Conservation (phyloP, 768 basidiomycete genomes). For the Trametes sanguinea region DNA sequence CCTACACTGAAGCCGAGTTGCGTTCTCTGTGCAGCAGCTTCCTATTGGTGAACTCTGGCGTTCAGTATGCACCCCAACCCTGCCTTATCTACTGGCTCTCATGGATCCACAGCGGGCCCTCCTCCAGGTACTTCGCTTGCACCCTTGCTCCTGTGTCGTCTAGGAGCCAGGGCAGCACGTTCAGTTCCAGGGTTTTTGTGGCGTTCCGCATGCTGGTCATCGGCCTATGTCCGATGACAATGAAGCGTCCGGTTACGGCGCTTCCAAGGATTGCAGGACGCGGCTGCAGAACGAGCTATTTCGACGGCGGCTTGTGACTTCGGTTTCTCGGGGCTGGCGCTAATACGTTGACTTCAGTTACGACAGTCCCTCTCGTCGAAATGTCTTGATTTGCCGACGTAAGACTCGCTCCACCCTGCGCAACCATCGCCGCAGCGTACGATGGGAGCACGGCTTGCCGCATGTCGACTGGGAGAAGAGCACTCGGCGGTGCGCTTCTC, state of each 20-base stretch:
- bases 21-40: too few species aligned
- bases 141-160: not conserved
- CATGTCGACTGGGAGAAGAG: not conserved
- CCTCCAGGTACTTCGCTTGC: not conserved
- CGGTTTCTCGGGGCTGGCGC: too few species aligned
- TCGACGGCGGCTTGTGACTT: not conserved
- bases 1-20: too few species aligned
- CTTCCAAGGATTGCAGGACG: not conserved
- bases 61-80: not conserved
- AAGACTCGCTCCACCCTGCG: not conserved
- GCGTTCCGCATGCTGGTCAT: constrained; percentile 9
- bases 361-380: too few species aligned
- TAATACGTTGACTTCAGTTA: too few species aligned
- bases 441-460: not conserved
- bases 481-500: not conserved
- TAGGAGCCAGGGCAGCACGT: not conserved
- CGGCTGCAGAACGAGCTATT: constrained; percentile 6
- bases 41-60: too few species aligned
- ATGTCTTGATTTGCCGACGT: too few species aligned
- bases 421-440: not conserved
- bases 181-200: not conserved
- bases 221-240: not conserved
- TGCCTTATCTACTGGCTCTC: not conserved
- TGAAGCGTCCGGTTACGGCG: not conserved
- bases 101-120: constrained; percentile 3